Evolutionary conservation across 2,329 filamentous ascomycete species (phyloP).

Genomic region (Stagonosporopsis tanaceti): DNA sequence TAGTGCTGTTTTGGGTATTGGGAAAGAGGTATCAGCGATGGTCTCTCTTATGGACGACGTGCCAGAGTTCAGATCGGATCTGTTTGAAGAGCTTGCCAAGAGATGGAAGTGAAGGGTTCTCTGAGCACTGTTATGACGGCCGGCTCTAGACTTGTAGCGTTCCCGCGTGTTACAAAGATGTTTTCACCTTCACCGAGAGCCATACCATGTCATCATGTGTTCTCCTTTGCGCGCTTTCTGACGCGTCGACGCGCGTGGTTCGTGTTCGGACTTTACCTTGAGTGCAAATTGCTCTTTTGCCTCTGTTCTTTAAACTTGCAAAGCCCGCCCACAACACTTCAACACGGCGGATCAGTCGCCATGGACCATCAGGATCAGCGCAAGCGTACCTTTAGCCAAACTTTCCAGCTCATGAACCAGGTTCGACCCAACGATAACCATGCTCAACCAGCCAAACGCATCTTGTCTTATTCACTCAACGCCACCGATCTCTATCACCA

Average conservation of each 20-base stretch:
- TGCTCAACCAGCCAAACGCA: conserved; percentile 7
- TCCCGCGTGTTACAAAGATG: background rate
- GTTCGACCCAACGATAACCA: background rate
- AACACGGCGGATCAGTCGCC: background rate
- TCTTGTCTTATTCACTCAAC: background rate
- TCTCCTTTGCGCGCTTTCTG: background rate
- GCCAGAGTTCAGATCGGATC: conserved; percentile 40
- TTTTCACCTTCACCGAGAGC: conserved; percentile 7
- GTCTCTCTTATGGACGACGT: conserved; percentile 42
- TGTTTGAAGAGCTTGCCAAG: conserved; percentile 41
- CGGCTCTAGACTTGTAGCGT: background rate
- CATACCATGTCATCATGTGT: background rate
- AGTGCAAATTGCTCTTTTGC: background rate
- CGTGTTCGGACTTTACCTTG: conserved; percentile 2
- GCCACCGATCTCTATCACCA: background rate
- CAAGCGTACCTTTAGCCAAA: conserved; percentile 30
- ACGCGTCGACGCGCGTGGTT: conserved; percentile 13
- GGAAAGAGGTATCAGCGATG: conserved; percentile 37
- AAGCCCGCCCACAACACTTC: background rate
- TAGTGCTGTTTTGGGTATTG: conserved; percentile 37
- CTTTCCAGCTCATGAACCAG: conserved; percentile 18
- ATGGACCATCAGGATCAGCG: conserved; percentile 20
- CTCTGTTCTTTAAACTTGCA: background rate
- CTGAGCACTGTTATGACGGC: too few relatives aligned
- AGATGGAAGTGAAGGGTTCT: conserved; percentile 31